Evolutionary conservation across 23 red algal genomes (phyloP), one percentile per base, ranked within the genome.

Genomic region (Chondrus crispus): DNA sequence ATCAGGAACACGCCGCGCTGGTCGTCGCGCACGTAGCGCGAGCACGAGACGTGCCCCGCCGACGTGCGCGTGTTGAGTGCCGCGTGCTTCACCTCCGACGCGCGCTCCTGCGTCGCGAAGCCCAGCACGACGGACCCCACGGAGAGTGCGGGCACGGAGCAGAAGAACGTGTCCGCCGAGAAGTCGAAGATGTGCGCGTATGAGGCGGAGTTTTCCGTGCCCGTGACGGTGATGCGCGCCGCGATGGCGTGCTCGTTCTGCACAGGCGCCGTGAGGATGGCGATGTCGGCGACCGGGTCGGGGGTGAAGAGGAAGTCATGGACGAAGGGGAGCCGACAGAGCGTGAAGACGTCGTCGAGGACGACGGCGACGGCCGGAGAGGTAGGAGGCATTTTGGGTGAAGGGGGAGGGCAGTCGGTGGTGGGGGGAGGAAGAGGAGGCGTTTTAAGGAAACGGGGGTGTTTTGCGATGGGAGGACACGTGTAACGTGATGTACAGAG

Each of bases 101-200:
- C 35, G 26, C 26, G 60, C 35, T 66, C 60, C 9, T 32, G 60
- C 5, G 60, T 66, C 26, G 60, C 60, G 1, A 66, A 70, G 5
- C 84, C 84, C 62, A 87, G 62, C 3, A 66, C 66, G 41, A 87
- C 50, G 8, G 24, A 42, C 20, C 84, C 84, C 62, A 87, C 84
- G 46, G 64, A 71, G 19, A 87, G 43, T 24, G 84, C 84, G 49
- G 84, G 84, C 36, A 68, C 55, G 7, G 66, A 68, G 62, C 62
- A 68, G 35, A 87, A 87, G 84, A 73, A 36, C 40, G 74, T 38
- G 66, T 87, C 69, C 44, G 64, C 47, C 8, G 84, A 87, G 43
- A 71, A 68, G 49, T 87, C 84, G 62, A 87, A 87, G 50, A 87
- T 72, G n/a, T 68, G 84, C 28, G 60, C 84, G 47, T 72, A 87